Base-by-base conservation (phyloP, 805 yeast genomes). In the Groenewaldozyma tartarivorans region DNA sequence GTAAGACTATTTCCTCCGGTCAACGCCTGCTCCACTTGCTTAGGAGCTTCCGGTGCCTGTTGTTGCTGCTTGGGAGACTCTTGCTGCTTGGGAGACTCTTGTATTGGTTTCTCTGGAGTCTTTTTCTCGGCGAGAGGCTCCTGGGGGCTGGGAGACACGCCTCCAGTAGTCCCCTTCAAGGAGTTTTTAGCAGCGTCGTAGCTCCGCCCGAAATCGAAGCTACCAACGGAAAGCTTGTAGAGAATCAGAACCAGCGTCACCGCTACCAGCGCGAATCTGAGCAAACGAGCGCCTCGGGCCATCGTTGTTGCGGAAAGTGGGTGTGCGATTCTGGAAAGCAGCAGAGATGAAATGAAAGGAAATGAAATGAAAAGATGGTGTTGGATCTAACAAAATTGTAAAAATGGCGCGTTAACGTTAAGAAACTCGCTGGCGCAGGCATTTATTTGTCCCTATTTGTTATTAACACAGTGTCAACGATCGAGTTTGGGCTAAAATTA, bases 281-380 rank as follows among this genome's bases (percentile, higher is more conserved):
- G 34, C n/a, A 60, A 53, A 16, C 64, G 52, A 33, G 57, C 43
- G 19, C 64, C 61, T 36, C 64, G 52, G n/a, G 60, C 57, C 65
- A 61, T 61, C n/a, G n/a, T n/a, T n/a, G n/a, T n/a, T n/a, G n/a
- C n/a, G n/a, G n/a, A n/a, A n/a, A n/a, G n/a, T n/a, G n/a, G n/a
- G n/a, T n/a, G n/a, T n/a, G n/a, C n/a, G n/a, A n/a, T n/a, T n/a
- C n/a, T n/a, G n/a, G n/a, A n/a, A n/a, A n/a, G n/a, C n/a, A n/a
- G n/a, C n/a, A n/a, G n/a, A n/a, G n/a, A n/a, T n/a, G n/a, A n/a
- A n/a, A n/a, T n/a, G n/a, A n/a, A n/a, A n/a, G n/a, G n/a, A n/a
- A n/a, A n/a, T n/a, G n/a, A n/a, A n/a, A n/a, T n/a, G n/a, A n/a
- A n/a, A n/a, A n/a, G n/a, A n/a, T n/a, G n/a, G n/a, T n/a, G n/a